Evolutionary conservation across 2,329 filamentous ascomycete genomes (phyloP).

Genomic region (Fusarium nisikadoi): DNA sequence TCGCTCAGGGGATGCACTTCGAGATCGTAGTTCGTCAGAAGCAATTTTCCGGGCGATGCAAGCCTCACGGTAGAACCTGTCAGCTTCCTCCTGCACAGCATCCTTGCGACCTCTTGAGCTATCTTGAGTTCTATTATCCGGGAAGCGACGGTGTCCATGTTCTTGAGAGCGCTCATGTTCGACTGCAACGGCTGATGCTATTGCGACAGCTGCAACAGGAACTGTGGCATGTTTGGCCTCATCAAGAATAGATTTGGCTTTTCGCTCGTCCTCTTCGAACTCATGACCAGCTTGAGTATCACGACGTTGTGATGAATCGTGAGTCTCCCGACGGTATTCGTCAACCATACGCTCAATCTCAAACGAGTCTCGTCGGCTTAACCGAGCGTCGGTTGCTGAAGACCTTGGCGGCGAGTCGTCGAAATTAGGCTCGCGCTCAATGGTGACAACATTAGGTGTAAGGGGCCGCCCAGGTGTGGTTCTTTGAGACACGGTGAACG

Average conservation of each 20-base stretch:
- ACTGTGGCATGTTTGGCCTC: constrained; percentile 60
- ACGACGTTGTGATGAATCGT: constrained; percentile 25
- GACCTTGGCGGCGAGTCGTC: constrained; percentile 49
- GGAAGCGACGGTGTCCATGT: constrained; percentile 46
- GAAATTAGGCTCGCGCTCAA: constrained; percentile 65
- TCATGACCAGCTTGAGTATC: constrained; percentile 39
- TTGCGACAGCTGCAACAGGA: constrained; percentile 59
- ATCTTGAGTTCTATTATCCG: constrained; percentile 50
- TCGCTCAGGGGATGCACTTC: constrained; percentile 60
- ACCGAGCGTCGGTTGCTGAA: constrained; percentile 48
- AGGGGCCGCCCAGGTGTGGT: constrained; percentile 55
- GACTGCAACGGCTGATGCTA: constrained; percentile 59
- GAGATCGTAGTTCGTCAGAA: constrained; percentile 64
- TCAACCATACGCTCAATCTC: constrained; percentile 55
- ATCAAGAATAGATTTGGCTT: constrained; percentile 57
- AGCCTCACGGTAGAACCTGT: constrained; percentile 67
- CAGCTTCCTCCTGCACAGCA: constrained; percentile 65
- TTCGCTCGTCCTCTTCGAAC: constrained; percentile 54
- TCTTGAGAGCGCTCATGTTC: constrained; percentile 53
- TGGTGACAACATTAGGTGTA: constrained; percentile 63
- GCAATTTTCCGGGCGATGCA: constrained; percentile 64
- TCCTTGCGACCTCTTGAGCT: constrained; percentile 51
- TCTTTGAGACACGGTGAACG: constrained; percentile 59
- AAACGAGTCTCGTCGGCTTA: constrained; percentile 63
- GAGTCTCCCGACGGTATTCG: constrained; percentile 42